Evolutionary conservation across 768 basidiomycete genomes (phyloP).

Genomic region (Boletus rufocinnamomeus): DNA sequence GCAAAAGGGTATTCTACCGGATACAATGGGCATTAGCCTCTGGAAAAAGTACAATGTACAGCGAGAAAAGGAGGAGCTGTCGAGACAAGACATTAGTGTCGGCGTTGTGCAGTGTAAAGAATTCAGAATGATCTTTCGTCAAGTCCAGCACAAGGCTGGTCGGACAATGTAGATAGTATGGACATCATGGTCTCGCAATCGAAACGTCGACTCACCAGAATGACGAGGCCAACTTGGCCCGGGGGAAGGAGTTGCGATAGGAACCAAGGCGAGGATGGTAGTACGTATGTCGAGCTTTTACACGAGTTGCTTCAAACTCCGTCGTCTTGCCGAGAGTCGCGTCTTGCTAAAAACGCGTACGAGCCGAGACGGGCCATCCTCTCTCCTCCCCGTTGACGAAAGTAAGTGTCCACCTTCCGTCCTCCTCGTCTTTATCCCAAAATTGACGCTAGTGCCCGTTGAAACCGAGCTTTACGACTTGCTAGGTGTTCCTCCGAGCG

Average conservation of each 20-base stretch:
- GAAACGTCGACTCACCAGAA: conserved; percentile 23
- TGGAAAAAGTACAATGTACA: conserved; percentile 24
- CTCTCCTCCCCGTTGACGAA: conserved; percentile 12
- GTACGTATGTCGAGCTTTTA: background rate
- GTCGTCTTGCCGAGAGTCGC: conserved; percentile 32
- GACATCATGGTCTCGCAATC: conserved; percentile 51
- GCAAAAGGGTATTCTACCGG: conserved; percentile 30
- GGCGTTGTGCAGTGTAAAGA: conserved; percentile 8
- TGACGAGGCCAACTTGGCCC: background rate
- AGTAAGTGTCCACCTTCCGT: conserved; percentile 30
- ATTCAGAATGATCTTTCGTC: conserved; percentile 47
- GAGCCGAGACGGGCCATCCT: background rate
- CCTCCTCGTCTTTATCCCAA: background rate
- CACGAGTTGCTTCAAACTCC: conserved; percentile 34
- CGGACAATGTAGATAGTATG: conserved; percentile 92
- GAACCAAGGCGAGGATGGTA: background rate
- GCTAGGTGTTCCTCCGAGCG: conserved; percentile 68
- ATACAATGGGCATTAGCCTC: conserved; percentile 32
- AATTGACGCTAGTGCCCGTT: conserved; percentile 53
- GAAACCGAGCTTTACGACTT: conserved; percentile 88
- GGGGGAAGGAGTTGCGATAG: background rate
- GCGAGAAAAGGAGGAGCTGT: conserved; percentile 16
- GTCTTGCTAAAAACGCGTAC: conserved; percentile 33
- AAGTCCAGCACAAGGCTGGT: conserved; percentile 51
- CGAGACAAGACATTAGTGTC: conserved; percentile 33